Conservation (phyloP, 2,329 filamentous ascomycete genomes). For the Colletotrichum plurivorum region DNA sequence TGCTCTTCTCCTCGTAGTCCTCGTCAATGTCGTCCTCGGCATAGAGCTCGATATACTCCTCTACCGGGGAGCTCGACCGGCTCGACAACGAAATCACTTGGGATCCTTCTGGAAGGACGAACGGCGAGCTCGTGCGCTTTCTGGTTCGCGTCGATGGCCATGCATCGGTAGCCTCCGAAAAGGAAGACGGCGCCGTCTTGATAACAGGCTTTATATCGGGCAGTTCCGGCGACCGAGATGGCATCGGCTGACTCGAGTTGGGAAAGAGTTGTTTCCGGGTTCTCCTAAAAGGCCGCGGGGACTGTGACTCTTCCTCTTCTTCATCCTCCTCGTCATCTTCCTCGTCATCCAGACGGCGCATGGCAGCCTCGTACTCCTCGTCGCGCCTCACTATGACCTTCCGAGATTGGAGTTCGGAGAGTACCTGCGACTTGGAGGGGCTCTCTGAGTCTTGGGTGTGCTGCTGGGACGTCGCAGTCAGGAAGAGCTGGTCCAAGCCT, state of each 20-base stretch:
- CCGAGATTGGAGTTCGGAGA: slow-evolving; percentile 45
- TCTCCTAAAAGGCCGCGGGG: slow-evolving; percentile 3
- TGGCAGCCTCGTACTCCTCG: slow-evolving; percentile 59
- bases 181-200: slow-evolving; percentile 33
- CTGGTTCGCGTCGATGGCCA: slow-evolving; percentile 7
- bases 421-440: slow-evolving; percentile 47
- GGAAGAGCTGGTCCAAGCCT: slow-evolving; percentile 54
- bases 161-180: background rate
- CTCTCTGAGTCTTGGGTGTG: slow-evolving; percentile 49
- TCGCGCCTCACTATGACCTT: slow-evolving; percentile 48
- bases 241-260: slow-evolving; percentile 50
- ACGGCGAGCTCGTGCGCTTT: slow-evolving; percentile 40
- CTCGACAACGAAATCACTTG: slow-evolving; percentile 51
- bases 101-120: slow-evolving; percentile 47
- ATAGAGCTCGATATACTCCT: slow-evolving; percentile 50
- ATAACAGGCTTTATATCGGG: slow-evolving; percentile 37
- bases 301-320: slow-evolving; percentile 45
- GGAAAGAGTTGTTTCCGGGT: slow-evolving; percentile 47
- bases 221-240: slow-evolving; percentile 42
- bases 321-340: slow-evolving; percentile 46
- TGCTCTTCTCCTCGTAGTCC: slow-evolving; percentile 47
- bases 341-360: slow-evolving; percentile 57
- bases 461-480: slow-evolving; percentile 56
- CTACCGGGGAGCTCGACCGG: slow-evolving; percentile 11
- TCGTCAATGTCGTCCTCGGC: slow-evolving; percentile 57